Evolutionary conservation across 805 yeast species (phyloP), one percentile per base, ranked within the genome.

Genomic region (Pichia cephalocereana): DNA sequence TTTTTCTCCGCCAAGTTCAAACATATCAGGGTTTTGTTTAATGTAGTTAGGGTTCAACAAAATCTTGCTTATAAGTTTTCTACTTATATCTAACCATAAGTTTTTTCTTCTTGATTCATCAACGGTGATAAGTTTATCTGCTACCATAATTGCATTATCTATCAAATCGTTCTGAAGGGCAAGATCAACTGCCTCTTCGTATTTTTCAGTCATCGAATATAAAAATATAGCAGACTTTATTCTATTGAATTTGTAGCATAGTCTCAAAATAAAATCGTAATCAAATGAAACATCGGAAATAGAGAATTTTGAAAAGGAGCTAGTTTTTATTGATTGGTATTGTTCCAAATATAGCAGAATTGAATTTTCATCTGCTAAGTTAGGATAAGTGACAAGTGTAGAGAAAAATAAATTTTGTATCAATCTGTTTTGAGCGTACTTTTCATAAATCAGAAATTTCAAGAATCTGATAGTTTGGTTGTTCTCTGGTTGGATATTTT

Each of bases 181-280:
- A 47, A 93, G 62, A 44, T 72, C 72, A 36, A 90, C 79, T 0
- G 98, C 97, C 46, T 86, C 89, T 51, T 88, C 95, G 59, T 74
- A 86, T 42, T 85, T 71, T 5, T 74, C 77, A 64, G 87, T 65
- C 45, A 77, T 70, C 1, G 93, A 77, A 56, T 84, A 80, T n/a
- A 93, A 74, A 49, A 76, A 74, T 10, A 88, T 79, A 0, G 96
- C 89, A 1, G 90, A 75, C 51, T 77, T 77, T 44, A 72, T 69
- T 50, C 77, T 79, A 11, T 75, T 63, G 58, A 76, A 74, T 48
- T 74, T 75, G 44, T 85, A 70, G 56, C 95, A 85, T 31, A 89
- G 61, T 47, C 97, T 70, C 32, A 93, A 63, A 4, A 90, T 76
- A 55, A 85, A 86, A 54, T 86, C 88, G 2, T 80, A 67, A 58